These are phyloP conservation scores for Fusarium sulawesiense DNA, from an alignment of 2,329 filamentous ascomycete genomes.

Conservation along the genomic window DNA sequence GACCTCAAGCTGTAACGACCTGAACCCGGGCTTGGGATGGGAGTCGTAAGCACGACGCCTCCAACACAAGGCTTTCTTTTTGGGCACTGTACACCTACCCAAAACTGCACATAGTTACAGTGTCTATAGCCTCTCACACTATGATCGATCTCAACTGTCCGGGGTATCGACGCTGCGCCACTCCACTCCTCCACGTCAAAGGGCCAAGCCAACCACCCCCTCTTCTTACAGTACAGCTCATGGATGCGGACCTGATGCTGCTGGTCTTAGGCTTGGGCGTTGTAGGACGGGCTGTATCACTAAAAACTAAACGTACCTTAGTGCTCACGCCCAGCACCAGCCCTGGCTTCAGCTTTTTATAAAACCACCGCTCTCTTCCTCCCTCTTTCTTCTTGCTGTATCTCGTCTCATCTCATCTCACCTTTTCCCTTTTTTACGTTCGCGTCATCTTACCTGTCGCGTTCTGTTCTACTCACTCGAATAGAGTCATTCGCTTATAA, in stretches of 20 bases:
- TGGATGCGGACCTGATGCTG: neutral
- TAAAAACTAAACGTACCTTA: conserved; percentile 11
- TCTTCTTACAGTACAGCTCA: neutral
- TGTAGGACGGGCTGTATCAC: conserved; percentile 5
- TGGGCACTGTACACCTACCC: neutral
- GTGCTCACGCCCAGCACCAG: conserved; percentile 29
- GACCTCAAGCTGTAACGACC: conserved; percentile 36
- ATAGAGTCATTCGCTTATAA: conserved; percentile 33
- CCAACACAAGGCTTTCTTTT: conserved; percentile 32
- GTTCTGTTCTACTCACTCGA: conserved; percentile 11
- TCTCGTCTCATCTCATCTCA: conserved; percentile 20
- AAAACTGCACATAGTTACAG: neutral
- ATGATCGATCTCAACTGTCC: conserved; percentile 8
- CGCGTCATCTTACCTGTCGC: conserved; percentile 15
- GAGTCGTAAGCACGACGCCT: conserved; percentile 40
- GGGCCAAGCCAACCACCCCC: conserved; percentile 28
- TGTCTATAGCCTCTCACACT: neutral
- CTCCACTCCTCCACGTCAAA: conserved; percentile 32
- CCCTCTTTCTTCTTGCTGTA: conserved; percentile 8
- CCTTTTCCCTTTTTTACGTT: conserved; percentile 14
- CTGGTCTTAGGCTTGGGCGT: neutral
- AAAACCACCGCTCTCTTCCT: conserved; percentile 35
- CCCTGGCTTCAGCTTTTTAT: conserved; percentile 37
- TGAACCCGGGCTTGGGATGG: conserved; percentile 19
- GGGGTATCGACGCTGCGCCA: conserved; percentile 34